Conservation (phyloP, 179 eudicot genomes). For the Amaranthus tricolor region DNA sequence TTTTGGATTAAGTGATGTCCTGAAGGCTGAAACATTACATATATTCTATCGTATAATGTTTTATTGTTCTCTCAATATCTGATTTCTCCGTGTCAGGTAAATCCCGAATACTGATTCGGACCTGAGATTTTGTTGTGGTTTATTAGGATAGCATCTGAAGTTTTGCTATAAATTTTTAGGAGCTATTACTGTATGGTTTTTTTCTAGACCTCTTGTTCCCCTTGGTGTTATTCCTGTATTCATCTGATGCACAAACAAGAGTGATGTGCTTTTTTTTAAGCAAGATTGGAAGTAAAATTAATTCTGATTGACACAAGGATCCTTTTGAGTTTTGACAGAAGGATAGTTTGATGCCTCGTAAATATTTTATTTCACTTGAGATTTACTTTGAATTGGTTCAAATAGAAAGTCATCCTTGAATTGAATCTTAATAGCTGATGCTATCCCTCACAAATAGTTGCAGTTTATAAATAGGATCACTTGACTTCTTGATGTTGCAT, state of each 20-base stretch:
- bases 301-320: neutral
- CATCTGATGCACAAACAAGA: neutral
- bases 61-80: neutral
- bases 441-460: neutral
- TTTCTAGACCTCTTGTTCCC: neutral
- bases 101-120: neutral
- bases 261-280: neutral
- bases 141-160: no score
- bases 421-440: neutral
- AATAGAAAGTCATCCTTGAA: neutral
- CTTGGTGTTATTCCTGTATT: neutral
- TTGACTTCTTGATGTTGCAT: conserved; percentile 4
- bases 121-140: no score
- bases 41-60: neutral
- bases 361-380: neutral
- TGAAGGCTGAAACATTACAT: neutral
- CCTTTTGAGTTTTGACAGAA: neutral
- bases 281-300: neutral
- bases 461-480: neutral
- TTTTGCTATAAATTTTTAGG: neutral
- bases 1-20: neutral
- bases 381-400: neutral
- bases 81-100: neutral
- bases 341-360: neutral
- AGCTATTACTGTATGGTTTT: neutral